Evolutionary conservation across 306 rosid species (phyloP), one percentile per base, ranked within the genome.

Genomic region (Potentilla sterilis): DNA sequence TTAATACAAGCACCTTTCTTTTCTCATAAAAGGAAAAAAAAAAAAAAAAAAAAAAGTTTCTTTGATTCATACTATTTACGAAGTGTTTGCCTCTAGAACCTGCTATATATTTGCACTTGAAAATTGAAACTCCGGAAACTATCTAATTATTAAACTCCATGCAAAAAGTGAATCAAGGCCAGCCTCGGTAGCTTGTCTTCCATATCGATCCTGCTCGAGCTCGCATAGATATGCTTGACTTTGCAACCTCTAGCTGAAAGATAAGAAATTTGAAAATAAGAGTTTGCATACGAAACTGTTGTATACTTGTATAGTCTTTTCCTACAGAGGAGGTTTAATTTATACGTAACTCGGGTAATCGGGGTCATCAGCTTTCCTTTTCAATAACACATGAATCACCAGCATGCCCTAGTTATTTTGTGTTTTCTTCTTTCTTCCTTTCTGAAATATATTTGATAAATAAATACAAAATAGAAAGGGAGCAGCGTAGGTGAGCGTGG

Each of bases 201-300:
- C 40, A 59, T 28, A 10, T 44, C 14, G 48, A 11, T 10, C 18
- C 66, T 28, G 24, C 66, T 28, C 66, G 40, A 11, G 38, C 38
- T 18, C 65, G 11, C 37, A 24, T 16, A 58, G 35, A 5, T 28
- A 4, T 61, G 19, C 41, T 61, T 61, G 66, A 61, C 66, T 61
- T 61, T 61, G 66, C n/a, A 13, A 5, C 66, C n/a, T 61, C 3
- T 13, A 28, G 28, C 28, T 28, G 37, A 9, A 58, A 58, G 64
- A n/a, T 58, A 10, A 58, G 40, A 14, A 40, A 13, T 61, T 19
- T 7, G 58, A 7, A 49, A 18, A 16, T 15, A 0, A 51, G 63
- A 51, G 63, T 38, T 28, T 12, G 75, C 2, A 11, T 7, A 71
- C 75, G 64, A 71, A 71, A 70, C 75, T 59, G 66, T 61, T 61